These are phyloP conservation scores for Sporothrix pseudoabietina DNA, from an alignment of 2,329 filamentous ascomycete genomes.

Conservation along the genomic window DNA sequence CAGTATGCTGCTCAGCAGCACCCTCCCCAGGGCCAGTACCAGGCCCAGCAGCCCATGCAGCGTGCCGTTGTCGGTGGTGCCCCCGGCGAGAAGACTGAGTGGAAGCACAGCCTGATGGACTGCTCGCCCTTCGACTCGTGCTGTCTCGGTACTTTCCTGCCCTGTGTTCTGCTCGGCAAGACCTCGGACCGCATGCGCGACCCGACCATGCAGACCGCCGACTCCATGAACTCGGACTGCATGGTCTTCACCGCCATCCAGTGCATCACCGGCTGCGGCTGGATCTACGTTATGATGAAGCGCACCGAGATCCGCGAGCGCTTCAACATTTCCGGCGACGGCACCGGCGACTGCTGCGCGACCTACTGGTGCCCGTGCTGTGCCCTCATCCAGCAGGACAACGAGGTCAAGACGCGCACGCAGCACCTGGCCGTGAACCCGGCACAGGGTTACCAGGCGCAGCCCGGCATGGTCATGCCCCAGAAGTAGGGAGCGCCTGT, in stretches of 20 bases:
- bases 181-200: conserved; percentile 51
- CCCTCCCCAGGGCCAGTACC: conserved; percentile 23
- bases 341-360: conserved; percentile 53
- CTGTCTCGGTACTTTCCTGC: conserved; percentile 46
- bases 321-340: conserved; percentile 56
- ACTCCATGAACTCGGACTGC: conserved; percentile 49
- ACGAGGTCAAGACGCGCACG: conserved; percentile 49
- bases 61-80: conserved; percentile 22
- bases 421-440: conserved; percentile 35
- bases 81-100: conserved; percentile 37
- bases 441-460: conserved; percentile 41
- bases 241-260: conserved; percentile 46
- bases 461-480: conserved; percentile 41
- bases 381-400: conserved; percentile 59
- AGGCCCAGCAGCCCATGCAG: conserved; percentile 31
- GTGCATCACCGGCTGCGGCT: conserved; percentile 48
- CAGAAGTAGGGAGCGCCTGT: conserved; percentile 10
- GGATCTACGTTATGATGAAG: conserved; percentile 55
- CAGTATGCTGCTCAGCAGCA: conserved; percentile 25
- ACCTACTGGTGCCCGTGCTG: conserved; percentile 61
- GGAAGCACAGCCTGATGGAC: conserved; percentile 45
- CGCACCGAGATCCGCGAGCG: conserved; percentile 56
- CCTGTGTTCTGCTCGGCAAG: conserved; percentile 51
- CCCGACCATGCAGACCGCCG: conserved; percentile 46
- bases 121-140: conserved; percentile 48